Conservation (phyloP, 768 basidiomycete species). For the Termitomyces sp. region DNA sequence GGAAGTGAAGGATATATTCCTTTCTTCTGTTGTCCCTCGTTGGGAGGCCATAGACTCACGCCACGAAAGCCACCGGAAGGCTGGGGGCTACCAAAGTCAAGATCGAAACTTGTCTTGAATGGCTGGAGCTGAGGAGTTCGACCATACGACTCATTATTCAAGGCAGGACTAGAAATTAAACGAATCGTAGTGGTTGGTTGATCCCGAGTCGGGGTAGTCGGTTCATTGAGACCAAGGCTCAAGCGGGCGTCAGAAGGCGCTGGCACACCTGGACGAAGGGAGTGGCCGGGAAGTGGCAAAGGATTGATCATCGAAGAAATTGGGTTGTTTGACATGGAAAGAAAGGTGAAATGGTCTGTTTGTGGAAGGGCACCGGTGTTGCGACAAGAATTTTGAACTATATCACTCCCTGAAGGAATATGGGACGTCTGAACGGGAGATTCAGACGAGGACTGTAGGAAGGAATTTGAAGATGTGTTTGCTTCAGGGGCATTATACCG, state of each 20-base stretch:
- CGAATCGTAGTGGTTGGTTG: constrained; percentile 49
- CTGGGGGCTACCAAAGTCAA: constrained; percentile 52
- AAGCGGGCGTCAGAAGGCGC: constrained; percentile 56
- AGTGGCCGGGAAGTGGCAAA: constrained; percentile 55
- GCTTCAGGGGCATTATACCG: constrained; percentile 30
- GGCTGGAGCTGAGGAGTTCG: constrained; percentile 62
- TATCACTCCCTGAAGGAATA: constrained; percentile 23
- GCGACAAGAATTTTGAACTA: constrained; percentile 38
- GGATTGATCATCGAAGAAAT: constrained; percentile 20
- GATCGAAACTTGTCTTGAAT: constrained; percentile 62
- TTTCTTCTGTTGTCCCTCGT: constrained; percentile 13
- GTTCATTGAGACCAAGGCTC: constrained; percentile 45
- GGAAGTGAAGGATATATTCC: constrained; percentile 36
- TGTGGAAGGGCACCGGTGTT: constrained; percentile 29
- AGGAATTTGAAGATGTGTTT: constrained; percentile 7
- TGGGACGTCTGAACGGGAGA: constrained; percentile 17
- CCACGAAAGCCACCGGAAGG: constrained; percentile 15
- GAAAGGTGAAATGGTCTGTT: constrained; percentile 45
- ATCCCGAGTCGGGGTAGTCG: constrained; percentile 32
- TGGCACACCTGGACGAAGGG: constrained; percentile 51
- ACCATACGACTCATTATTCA: constrained; percentile 17
- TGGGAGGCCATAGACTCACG: constrained; percentile 25
- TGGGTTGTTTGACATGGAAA: constrained; percentile 14
- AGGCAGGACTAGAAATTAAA: constrained; percentile 33
- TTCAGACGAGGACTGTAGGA: constrained; percentile 16